These are phyloP conservation scores for Quercus cerris DNA, from an alignment of 306 rosid genomes.

Conservation along the genomic window DNA sequence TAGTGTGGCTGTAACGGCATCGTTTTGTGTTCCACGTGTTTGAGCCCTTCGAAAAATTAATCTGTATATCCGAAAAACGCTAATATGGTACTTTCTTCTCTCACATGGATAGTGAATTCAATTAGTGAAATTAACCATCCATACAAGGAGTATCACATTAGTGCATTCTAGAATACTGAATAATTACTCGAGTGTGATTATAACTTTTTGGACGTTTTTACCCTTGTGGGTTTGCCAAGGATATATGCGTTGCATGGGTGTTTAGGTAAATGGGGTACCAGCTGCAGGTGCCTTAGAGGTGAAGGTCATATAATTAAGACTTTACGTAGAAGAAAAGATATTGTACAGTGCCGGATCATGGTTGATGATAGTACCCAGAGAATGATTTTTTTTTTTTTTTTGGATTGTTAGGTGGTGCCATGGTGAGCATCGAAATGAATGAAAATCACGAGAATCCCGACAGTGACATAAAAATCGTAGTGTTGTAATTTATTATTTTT, in stretches of 20 bases:
- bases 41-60: background rate
- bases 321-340: slow-evolving; percentile 48
- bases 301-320: slow-evolving; percentile 25
- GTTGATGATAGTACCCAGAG: slow-evolving; percentile 16
- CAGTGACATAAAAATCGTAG: slow-evolving; percentile 13
- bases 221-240: background rate
- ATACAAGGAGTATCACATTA: too few species aligned
- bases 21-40: slow-evolving; percentile 39
- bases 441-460: slow-evolving; percentile 65
- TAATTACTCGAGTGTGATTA: background rate
- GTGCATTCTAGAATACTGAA: too few species aligned
- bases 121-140: too few species aligned
- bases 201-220: background rate
- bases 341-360: slow-evolving; percentile 32
- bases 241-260: slow-evolving; percentile 20
- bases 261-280: slow-evolving; percentile 13
- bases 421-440: slow-evolving; percentile 33
- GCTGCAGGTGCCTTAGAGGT: slow-evolving; percentile 17
- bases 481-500: background rate
- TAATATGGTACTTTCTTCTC: too few species aligned
- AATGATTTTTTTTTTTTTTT: slow-evolving; percentile 13
- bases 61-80: fast-evolving
- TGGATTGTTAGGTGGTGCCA: slow-evolving; percentile 33
- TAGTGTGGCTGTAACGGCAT: slow-evolving; percentile 67
- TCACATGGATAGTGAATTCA: too few species aligned